Base-by-base conservation (phyloP, 2,329 filamentous ascomycete genomes). In the Aspergillus hortae region DNA sequence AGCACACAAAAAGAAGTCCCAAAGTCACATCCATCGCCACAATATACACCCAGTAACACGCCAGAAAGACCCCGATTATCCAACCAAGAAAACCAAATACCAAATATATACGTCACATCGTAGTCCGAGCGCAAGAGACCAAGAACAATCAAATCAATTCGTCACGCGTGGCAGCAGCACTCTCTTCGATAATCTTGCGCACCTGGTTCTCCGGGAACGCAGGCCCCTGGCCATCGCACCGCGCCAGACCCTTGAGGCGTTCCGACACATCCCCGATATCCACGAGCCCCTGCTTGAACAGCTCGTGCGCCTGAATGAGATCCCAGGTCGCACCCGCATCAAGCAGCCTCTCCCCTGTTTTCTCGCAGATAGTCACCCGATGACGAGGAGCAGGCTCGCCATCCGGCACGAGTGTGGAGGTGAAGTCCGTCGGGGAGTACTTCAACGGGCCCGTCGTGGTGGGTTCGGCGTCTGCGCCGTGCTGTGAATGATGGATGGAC, bases 281-380 rank as follows among this genome's bases (percentile, higher is more conserved):
- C 23, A 96, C 86, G 17, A 89, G 76, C 0, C 91, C 90, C 44
- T 82, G 80, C 67, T 85, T 83, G 68, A 88, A 95, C 7, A 91
- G 73, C 6, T 89, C 84, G 69, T 96, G 90, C 48, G 77, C 79
- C 64, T 95, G 88, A 54, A 97, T 94, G 49, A 91, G 77, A 63
- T 96, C 92, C 92, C 92, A 97, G 0, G 91, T 87, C 2, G 90
- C 89, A 15, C 86, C 86, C 0, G 87, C 87, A 35, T 87, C 87
- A 6, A 94, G 77, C 12, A 95, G 74, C 27, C 80, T 80, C 67
- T 90, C 84, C 4, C 88, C 88, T 1, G 74, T 78, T 11, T 77
- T 74, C n/a, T 83, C 78, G 36, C 82, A 83, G 23, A 82, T 80
- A 27, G 83, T 81, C 56, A 91, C 80, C n/a, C 87, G 81, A 67